A percentile compares a stretch with the other conserved stretches of the same genome.
Evolutionary conservation across 2,329 filamentous ascomycete genomes (phyloP).

Genomic region (Mycocentrospora acerina): DNA sequence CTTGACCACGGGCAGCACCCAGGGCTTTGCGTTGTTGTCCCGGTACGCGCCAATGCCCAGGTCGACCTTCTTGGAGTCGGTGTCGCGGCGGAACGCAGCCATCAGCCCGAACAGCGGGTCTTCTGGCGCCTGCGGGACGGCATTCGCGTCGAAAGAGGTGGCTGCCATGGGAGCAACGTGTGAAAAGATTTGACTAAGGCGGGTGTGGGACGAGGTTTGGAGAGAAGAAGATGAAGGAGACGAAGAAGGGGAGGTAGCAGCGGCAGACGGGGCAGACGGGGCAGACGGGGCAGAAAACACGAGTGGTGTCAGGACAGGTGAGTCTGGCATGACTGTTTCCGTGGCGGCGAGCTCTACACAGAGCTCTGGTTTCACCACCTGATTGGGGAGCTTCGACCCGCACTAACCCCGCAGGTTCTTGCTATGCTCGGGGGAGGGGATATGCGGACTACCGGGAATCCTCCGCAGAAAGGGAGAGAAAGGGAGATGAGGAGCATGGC

Average conservation of each 20-base stretch:
- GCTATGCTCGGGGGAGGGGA: background rate
- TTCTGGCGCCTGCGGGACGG: slow-evolving; percentile 87
- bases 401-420: background rate
- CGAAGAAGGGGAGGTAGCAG: slow-evolving; percentile 8
- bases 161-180: slow-evolving; percentile 68
- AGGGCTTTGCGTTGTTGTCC: slow-evolving; percentile 93
- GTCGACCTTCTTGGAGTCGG: slow-evolving; percentile 79
- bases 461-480: background rate
- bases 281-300: slow-evolving; percentile 1
- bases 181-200: slow-evolving; percentile 60
- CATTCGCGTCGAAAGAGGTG: slow-evolving; percentile 73
- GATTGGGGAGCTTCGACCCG: slow-evolving; percentile 16
- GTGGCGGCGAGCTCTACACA: slow-evolving; percentile 13
- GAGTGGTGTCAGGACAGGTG: slow-evolving; percentile 11
- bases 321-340: slow-evolving; percentile 26
- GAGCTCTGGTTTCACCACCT: slow-evolving; percentile 21
- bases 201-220: slow-evolving; percentile 34
- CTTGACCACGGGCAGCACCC: slow-evolving; percentile 94
- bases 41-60: slow-evolving; percentile 94
- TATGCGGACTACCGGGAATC: background rate
- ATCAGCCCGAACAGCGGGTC: slow-evolving; percentile 94
- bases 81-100: slow-evolving; percentile 81
- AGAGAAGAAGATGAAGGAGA: slow-evolving; percentile 15
- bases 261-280: no score
- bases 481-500: no score